Evolutionary conservation across 805 yeast species (phyloP).

Genomic region (Barnettozyma salicaria): DNA sequence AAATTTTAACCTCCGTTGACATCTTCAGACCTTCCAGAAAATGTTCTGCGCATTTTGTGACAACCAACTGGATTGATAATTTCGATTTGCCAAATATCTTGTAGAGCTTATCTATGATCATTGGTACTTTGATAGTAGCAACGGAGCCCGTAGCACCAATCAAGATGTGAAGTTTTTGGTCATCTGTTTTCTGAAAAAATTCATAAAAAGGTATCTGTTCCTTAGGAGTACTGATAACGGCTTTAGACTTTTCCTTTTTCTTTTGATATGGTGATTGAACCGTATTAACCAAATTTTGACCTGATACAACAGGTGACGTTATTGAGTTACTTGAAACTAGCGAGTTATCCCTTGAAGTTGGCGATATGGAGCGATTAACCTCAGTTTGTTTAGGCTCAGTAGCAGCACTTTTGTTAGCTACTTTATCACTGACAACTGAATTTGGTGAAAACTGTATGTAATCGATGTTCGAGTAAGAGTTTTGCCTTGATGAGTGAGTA

Average conservation of each 20-base stretch:
- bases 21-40: slow-evolving; percentile 59
- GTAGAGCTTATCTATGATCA: slow-evolving; percentile 79
- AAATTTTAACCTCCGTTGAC: slow-evolving; percentile 69
- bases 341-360: slow-evolving; percentile 5
- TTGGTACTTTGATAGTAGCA: slow-evolving; percentile 89
- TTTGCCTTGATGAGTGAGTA: slow-evolving; percentile 24
- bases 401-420: not conserved
- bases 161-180: slow-evolving; percentile 79
- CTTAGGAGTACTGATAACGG: slow-evolving; percentile 51
- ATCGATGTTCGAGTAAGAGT: slow-evolving; percentile 21
- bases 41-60: slow-evolving; percentile 71
- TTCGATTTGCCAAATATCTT: slow-evolving; percentile 69
- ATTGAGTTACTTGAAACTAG: not conserved
- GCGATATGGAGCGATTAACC: slow-evolving; percentile 8
- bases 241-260: slow-evolving; percentile 37
- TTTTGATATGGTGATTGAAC: slow-evolving; percentile 18
- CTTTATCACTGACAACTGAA: slow-evolving; percentile 7
- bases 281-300: not conserved
- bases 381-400: slow-evolving; percentile 2
- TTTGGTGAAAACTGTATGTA: slow-evolving; percentile 22
- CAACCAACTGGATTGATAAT: slow-evolving; percentile 78
- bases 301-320: not conserved
- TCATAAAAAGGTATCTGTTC: slow-evolving; percentile 73
- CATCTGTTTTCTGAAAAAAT: slow-evolving; percentile 66
- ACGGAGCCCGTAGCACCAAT: slow-evolving; percentile 95